phyloP scores from a whole-genome alignment of 129 eudicot genomes.

The Saussurea involucrata region DNA sequence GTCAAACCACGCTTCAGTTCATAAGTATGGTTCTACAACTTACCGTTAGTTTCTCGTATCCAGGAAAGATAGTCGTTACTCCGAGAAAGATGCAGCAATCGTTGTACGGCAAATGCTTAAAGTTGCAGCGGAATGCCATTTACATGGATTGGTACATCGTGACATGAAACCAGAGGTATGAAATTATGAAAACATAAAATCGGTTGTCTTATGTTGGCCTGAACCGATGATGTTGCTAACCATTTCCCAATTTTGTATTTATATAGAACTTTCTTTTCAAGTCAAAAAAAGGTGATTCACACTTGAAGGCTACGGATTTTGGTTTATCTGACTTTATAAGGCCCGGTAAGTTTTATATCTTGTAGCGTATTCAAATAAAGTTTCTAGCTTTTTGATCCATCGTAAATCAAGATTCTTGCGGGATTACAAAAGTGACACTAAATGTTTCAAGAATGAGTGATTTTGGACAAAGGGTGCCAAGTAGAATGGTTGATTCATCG shows the following conservation, averaged over 20 bases:
- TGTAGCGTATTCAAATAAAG: not conserved
- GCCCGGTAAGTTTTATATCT: slow-evolving; percentile 56
- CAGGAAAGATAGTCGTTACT: slow-evolving; percentile 94
- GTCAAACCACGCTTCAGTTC: not conserved
- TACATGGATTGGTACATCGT: slow-evolving; percentile 96
- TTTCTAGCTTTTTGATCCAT: not conserved
- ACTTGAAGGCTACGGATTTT: slow-evolving; percentile 93
- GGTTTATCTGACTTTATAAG: slow-evolving; percentile 90
- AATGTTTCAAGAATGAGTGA: not conserved
- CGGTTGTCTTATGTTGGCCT: not conserved
- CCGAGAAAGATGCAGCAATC: slow-evolving; percentile 96
- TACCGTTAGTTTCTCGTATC: slow-evolving; percentile 16
- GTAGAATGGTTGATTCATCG: not conserved
- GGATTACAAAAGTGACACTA: not conserved
- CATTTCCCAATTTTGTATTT: not conserved
- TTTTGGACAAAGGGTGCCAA: not conserved
- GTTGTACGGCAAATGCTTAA: slow-evolving; percentile 95
- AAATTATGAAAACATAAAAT: slow-evolving; percentile 33
- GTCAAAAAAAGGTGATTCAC: slow-evolving; percentile 70
- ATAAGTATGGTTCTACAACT: not conserved
- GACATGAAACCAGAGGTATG: slow-evolving; percentile 98
- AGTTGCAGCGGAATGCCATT: slow-evolving; percentile 98
- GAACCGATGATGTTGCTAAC: slow-evolving; percentile 7
- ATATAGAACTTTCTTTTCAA: slow-evolving; percentile 90
- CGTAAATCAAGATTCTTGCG: not conserved